Evolutionary conservation across 2,329 filamentous ascomycete genomes (phyloP).

Genomic region (Paracoccidioides lutzii): DNA sequence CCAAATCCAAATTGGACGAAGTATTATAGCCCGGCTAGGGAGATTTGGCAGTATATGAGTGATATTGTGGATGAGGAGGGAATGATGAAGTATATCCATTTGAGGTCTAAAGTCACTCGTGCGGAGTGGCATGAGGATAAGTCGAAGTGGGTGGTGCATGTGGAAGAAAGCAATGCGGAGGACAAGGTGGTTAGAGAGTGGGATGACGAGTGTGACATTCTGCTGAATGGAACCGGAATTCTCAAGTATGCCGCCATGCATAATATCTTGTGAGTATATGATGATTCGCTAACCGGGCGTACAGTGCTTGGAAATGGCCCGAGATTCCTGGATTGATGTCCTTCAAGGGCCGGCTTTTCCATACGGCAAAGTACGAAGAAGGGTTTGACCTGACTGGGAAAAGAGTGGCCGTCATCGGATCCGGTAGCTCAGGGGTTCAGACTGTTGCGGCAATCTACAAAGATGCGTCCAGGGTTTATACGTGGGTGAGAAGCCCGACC

Average conservation of each 20-base stretch:
- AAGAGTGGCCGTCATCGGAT: conserved; percentile 19
- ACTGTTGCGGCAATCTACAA: conserved; percentile 18
- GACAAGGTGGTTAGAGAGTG: conserved; percentile 15
- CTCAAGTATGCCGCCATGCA: conserved; percentile 21
- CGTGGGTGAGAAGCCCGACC: conserved; percentile 22
- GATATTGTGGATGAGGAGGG: conserved; percentile 49
- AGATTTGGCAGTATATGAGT: conserved; percentile 58
- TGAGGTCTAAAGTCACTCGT: conserved; percentile 43
- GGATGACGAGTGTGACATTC: conserved; percentile 18
- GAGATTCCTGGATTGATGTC: conserved; percentile 34
- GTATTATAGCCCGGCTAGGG: conserved; percentile 51
- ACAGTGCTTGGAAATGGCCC: conserved; percentile 32
- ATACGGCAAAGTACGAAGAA: conserved; percentile 33
- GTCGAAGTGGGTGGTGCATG: conserved; percentile 25
- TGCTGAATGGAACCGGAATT: conserved; percentile 29
- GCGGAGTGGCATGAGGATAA: conserved; percentile 40
- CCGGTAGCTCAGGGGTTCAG: conserved; percentile 29
- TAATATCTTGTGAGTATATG: conserved; percentile 11
- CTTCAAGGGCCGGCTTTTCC: conserved; percentile 35
- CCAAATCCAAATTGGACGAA: conserved; percentile 58
- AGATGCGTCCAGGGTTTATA: conserved; percentile 12
- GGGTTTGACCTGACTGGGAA: conserved; percentile 22
- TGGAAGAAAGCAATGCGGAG: conserved; percentile 9
- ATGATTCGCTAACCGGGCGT: neutral
- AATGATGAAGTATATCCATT: conserved; percentile 47